Conservation (phyloP, 345 rosid genomes). For the Luvunga scandens region DNA sequence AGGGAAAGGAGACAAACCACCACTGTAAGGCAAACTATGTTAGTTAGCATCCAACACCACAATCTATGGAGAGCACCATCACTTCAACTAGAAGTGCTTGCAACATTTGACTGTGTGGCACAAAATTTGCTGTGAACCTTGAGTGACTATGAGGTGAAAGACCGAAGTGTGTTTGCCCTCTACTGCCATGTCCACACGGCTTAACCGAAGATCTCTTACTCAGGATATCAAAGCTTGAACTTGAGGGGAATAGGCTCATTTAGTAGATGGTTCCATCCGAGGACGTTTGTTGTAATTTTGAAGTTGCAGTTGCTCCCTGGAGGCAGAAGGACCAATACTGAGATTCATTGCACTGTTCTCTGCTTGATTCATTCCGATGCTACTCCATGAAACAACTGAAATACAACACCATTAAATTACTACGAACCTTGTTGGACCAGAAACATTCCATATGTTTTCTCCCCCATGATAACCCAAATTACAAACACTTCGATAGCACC, state of each 20-base stretch:
- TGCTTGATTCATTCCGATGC: background rate
- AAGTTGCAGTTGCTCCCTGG: background rate
- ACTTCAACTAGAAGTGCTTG: background rate
- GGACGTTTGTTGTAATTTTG: conserved; percentile 18
- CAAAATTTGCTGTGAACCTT: background rate
- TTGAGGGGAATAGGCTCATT: background rate
- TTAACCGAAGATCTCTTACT: background rate
- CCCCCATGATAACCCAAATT: background rate
- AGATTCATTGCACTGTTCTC: background rate
- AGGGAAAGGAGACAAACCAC: too few species aligned
- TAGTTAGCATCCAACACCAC: too few species aligned
- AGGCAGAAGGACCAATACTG: background rate
- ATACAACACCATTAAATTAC: background rate
- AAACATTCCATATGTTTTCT: background rate
- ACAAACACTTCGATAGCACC: background rate
- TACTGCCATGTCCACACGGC: background rate
- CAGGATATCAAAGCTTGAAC: background rate
- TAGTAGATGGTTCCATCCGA: background rate
- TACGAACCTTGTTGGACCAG: background rate
- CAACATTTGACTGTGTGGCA: background rate
- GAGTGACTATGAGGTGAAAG: background rate
- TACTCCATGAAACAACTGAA: background rate
- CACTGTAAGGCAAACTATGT: too few species aligned
- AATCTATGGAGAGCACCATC: too few species aligned
- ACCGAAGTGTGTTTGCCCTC: background rate